phyloP scores from a whole-genome alignment of 2,329 filamentous ascomycete genomes.

The Colletotrichum ledebouriae region DNA sequence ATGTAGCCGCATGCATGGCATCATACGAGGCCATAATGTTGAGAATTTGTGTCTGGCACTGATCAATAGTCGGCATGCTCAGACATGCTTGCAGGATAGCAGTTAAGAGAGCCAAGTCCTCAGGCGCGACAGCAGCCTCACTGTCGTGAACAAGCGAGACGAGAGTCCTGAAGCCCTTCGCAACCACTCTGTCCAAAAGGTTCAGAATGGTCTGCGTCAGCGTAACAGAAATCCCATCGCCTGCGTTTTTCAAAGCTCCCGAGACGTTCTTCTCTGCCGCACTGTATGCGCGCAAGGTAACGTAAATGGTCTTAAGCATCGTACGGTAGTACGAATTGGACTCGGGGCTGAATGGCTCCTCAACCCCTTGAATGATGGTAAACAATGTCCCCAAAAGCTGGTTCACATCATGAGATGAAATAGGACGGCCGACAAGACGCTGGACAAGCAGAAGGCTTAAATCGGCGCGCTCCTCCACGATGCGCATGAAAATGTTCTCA shows the following conservation, averaged over 20 bases:
- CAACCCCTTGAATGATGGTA: conserved; percentile 65
- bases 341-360: conserved; percentile 65
- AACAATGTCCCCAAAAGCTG: conserved; percentile 65
- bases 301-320: conserved; percentile 86
- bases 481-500: conserved; percentile 83
- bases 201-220: conserved; percentile 78
- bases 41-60: conserved; percentile 78
- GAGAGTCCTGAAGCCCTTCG: conserved; percentile 84
- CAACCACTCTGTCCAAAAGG: conserved; percentile 83
- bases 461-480: conserved; percentile 82
- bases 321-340: conserved; percentile 82
- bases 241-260: conserved; percentile 37
- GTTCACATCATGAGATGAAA: conserved; percentile 64
- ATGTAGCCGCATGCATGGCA: conserved; percentile 83
- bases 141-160: conserved; percentile 86
- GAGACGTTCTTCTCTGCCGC: conserved; percentile 48
- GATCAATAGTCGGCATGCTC: conserved; percentile 80
- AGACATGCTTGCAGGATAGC: conserved; percentile 89
- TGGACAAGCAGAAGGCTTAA: conserved; percentile 87
- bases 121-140: conserved; percentile 73
- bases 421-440: conserved; percentile 74
- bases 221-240: conserved; percentile 56
- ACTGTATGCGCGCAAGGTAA: conserved; percentile 79
- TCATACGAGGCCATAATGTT: conserved; percentile 79
- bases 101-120: conserved; percentile 88